Conservation (phyloP, 768 basidiomycete species). For the Sporobolomyces roseus region DNA sequence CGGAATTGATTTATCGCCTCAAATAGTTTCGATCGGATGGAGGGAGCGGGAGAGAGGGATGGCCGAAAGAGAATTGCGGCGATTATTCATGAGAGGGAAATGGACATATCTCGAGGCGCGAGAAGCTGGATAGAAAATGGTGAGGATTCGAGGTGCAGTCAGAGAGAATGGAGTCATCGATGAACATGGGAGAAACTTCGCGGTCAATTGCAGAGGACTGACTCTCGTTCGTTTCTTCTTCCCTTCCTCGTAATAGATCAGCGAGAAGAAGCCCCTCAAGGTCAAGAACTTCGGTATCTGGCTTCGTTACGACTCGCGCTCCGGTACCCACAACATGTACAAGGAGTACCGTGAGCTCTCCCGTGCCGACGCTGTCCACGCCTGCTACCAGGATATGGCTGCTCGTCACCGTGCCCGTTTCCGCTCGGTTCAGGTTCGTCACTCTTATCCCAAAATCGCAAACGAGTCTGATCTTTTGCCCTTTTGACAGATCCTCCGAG, state of each 20-base stretch:
- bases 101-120: background rate
- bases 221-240: background rate
- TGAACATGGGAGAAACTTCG: too few species aligned
- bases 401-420: conserved; percentile 98
- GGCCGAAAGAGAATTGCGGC: too few species aligned
- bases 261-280: conserved; percentile 95
- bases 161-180: too few species aligned
- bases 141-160: too few species aligned
- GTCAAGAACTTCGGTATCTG: conserved; percentile 99
- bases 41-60: background rate
- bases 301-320: conserved; percentile 98
- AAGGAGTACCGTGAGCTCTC: conserved; percentile 89
- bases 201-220: too few species aligned
- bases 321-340: conserved; percentile 99
- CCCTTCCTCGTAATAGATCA: conserved; percentile 59
- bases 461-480: background rate
- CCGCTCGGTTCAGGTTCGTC: conserved; percentile 78
- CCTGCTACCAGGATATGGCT: conserved; percentile 99
- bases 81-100: background rate
- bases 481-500: conserved; percentile 76
- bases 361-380: conserved; percentile 91
- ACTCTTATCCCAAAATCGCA: too few species aligned
- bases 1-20: background rate
- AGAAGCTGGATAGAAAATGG: too few species aligned
- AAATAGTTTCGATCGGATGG: background rate